These are phyloP conservation scores for Azolla pinnata DNA, from an alignment of 75 land plant genomes.

Conservation along the genomic window DNA sequence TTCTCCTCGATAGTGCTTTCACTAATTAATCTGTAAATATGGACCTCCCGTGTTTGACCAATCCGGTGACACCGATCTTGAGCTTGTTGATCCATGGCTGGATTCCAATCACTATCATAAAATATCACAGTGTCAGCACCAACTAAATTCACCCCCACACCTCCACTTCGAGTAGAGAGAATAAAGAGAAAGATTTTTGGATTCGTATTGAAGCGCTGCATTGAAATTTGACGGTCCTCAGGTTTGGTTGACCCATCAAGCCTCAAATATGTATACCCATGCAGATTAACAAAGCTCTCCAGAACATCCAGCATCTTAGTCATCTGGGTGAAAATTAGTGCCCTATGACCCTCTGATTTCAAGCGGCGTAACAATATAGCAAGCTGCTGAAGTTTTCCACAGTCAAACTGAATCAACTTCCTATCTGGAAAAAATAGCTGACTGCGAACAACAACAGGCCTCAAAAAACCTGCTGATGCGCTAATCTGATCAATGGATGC, in stretches of 20 bases:
- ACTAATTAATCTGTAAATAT: conserved; percentile 87
- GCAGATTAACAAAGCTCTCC: conserved; percentile 90
- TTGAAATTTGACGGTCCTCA: conserved; percentile 90
- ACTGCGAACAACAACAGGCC: conserved; percentile 76
- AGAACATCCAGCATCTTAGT: conserved; percentile 97
- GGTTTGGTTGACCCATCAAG: conserved; percentile 99
- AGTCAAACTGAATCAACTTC: conserved; percentile 90
- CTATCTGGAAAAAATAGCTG: conserved; percentile 98
- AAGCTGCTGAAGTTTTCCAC: conserved; percentile 95
- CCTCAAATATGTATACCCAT: conserved; percentile 98
- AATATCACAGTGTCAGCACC: conserved; percentile 99
- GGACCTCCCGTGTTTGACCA: conserved; percentile 98
- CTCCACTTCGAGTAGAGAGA: conserved; percentile 97
- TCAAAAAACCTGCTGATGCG: conserved; percentile 50
- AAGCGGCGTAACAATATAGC: conserved; percentile 66
- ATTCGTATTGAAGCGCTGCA: conserved; percentile 98
- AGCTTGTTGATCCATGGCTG: conserved; percentile 99
- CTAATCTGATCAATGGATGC: conserved; percentile 24
- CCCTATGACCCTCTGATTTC: conserved; percentile 91
- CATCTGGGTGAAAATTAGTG: conserved; percentile 98
- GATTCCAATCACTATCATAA: conserved; percentile 99
- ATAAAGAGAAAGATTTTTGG: conserved; percentile 94
- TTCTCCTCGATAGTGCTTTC: conserved; percentile 99
- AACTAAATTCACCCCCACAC: conserved; percentile 95
- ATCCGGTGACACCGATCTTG: conserved; percentile 98